Base-by-base conservation (phyloP, 805 yeast species). In the Candida nonsorbophila region DNA sequence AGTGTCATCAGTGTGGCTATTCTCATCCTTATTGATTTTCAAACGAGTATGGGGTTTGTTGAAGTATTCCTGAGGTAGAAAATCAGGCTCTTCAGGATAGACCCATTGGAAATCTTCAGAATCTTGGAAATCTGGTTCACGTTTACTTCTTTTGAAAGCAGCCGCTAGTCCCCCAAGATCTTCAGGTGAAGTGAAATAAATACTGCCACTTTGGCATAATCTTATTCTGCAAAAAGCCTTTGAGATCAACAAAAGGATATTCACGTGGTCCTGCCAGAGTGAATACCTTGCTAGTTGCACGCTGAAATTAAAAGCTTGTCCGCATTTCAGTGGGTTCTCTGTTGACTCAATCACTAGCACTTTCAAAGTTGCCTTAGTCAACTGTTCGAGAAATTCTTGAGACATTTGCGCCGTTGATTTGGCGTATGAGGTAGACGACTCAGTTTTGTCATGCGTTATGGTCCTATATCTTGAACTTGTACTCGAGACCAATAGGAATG, bases 111-210 rank as follows among this genome's bases (percentile, higher is more conserved):
- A 41, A 7, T 38, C 38, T 1, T 29, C 16, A 3, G 39, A 40
- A 3, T 36, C 48, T 15, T 47, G 45, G 16, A 53, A 40, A 4
- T 40, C 46, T 9, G 44, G 22, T 15, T 45, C 45, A 37, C 55
- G 51, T 16, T 51, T 44, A 34, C 74, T 72, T 45, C 85, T 61
- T 4, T 70, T 67, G 30, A 81, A 63, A 0, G 76, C 69, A 3
- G 77, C 70, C 7, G 85, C 72, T 11, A 82, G 51, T 0, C 84
- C 86, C 23, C 74, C 80, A 62, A 79, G 73, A 45, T 82, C 84
- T 1, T 53, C 47, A 4, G 82, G 80, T 6, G 63, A 55, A 3
- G 74, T 53, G 24, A 81, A 55, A 43, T 63, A 73, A 2, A 81
- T 51, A 20, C 49, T 53, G 5, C 62, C 58, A 3, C 64, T 66